A percentile compares a stretch with the other conserved stretches of the same genome.
Conservation (phyloP, 2,329 filamentous ascomycete genomes). For the Trichoderma sp. region DNA sequence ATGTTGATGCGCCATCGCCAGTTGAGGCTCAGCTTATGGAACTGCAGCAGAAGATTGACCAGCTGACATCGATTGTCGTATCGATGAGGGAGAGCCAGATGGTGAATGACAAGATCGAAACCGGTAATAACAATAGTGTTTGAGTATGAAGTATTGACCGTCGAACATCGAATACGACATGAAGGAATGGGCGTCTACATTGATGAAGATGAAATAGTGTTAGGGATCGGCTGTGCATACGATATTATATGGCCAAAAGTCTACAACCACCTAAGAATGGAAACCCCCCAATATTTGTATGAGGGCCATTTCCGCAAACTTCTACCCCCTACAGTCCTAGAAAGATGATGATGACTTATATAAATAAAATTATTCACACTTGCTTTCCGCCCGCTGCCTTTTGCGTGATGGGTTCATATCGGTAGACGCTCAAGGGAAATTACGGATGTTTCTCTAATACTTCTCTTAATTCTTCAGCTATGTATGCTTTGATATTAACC, state of each 20-base stretch:
- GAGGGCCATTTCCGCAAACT: not conserved
- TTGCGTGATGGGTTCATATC: not conserved
- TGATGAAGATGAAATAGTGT: not conserved
- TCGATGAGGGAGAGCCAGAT: constrained; percentile 43
- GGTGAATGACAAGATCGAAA: not conserved
- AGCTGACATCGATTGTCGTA: constrained; percentile 52
- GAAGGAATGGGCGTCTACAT: not conserved
- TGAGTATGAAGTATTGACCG: not conserved
- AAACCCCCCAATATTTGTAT: not conserved
- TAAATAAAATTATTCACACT: not conserved
- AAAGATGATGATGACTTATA: not conserved
- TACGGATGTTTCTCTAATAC: not conserved
- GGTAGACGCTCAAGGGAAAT: not conserved
- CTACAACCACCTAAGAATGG: not conserved
- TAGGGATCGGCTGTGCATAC: not conserved
- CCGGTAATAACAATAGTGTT: not conserved
- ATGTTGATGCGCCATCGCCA: constrained; percentile 38
- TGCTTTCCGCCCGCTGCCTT: not conserved
- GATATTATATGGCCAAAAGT: not conserved
- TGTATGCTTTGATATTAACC: not conserved
- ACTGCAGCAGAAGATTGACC: constrained; percentile 56
- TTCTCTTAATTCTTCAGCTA: not conserved
- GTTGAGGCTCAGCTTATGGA: constrained; percentile 54
- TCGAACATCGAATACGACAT: not conserved
- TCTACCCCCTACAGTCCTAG: not conserved